Percentiles rank a stretch among this genome's conserved stretches.
phyloP scores from a whole-genome alignment of 2,329 filamentous ascomycete species.

The Colletotrichum trifolii region DNA sequence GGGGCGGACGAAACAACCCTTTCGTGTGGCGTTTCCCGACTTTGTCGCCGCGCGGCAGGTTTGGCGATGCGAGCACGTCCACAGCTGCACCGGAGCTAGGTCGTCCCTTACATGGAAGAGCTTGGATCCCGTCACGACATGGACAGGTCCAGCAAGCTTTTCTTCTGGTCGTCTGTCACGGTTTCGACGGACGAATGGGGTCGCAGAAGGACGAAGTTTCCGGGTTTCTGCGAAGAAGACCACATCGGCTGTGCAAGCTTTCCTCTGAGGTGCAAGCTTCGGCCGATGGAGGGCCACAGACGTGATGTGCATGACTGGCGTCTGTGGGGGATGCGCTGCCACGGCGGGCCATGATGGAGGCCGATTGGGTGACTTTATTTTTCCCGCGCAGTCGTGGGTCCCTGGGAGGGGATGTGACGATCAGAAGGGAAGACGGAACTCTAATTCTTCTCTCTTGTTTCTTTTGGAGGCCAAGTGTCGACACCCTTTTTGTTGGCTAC shows the following conservation, averaged over 20 bases:
- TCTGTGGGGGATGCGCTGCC: constrained; percentile 29
- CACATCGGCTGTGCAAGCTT: constrained; percentile 19
- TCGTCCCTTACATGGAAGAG: constrained; percentile 16
- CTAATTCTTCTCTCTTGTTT: constrained; percentile 2
- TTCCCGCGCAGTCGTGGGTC: constrained; percentile 14
- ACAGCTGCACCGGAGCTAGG: constrained; percentile 23
- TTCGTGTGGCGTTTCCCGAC: constrained; percentile 32
- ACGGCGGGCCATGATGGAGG: constrained; percentile 18
- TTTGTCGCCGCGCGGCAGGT: constrained; percentile 31
- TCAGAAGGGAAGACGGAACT: constrained; percentile 17
- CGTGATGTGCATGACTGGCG: constrained; percentile 35
- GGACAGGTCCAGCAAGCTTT: constrained; percentile 21
- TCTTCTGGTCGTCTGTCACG: constrained; percentile 14
- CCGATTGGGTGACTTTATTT: constrained; percentile 32
- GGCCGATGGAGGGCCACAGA: constrained; percentile 23
- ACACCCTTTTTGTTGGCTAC: not conserved
- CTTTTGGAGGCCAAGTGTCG: not conserved
- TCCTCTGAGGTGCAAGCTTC: constrained; percentile 28
- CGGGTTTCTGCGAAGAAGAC: constrained; percentile 21
- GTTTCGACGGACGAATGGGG: constrained; percentile 6
- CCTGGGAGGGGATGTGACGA: constrained; percentile 8
- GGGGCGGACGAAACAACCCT: constrained; percentile 20
- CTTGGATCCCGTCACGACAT: constrained; percentile 8
- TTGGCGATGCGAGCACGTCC: constrained; percentile 25
- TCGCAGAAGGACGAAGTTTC: constrained; percentile 24